A percentile compares a stretch with the other conserved stretches of the same genome.
These are phyloP conservation scores for Solanum etuberosum DNA, from an alignment of 257 asterid species.

Conservation along the genomic window DNA sequence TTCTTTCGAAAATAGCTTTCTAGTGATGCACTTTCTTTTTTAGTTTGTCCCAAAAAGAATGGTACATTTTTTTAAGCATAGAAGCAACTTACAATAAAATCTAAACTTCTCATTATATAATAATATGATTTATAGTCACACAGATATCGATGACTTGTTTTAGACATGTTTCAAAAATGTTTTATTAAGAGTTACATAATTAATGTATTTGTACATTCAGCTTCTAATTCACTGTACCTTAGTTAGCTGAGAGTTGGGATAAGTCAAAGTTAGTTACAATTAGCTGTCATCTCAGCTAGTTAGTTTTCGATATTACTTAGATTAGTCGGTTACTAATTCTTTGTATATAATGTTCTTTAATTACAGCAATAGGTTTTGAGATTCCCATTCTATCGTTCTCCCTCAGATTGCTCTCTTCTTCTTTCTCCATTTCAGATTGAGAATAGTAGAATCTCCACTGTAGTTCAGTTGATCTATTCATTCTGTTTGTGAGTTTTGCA, in stretches of 20 bases:
- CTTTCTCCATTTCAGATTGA: not conserved
- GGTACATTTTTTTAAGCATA: not conserved
- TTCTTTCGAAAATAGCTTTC: not conserved
- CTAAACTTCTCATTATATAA: not conserved
- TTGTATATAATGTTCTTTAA: not conserved
- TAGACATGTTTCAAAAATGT: not conserved
- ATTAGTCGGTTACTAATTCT: not conserved
- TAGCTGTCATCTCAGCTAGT: not conserved
- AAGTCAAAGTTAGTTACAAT: not conserved
- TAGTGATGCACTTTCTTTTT: not conserved
- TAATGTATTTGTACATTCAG: not conserved
- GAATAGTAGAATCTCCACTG: not conserved
- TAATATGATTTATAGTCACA: not conserved
- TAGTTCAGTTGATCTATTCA: not conserved
- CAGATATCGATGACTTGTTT: not conserved
- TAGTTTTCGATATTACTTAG: not conserved
- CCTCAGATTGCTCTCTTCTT: not conserved
- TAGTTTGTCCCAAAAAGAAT: not conserved
- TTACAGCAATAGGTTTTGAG: not conserved
- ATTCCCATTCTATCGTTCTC: not conserved
- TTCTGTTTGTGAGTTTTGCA: not conserved
- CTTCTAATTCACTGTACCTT: not conserved
- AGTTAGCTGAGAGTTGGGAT: not conserved
- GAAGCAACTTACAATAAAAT: not conserved
- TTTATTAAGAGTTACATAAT: not conserved